phyloP scores from a whole-genome alignment of 352 stramenopile genomes.

The Globisporangium canariense region DNA sequence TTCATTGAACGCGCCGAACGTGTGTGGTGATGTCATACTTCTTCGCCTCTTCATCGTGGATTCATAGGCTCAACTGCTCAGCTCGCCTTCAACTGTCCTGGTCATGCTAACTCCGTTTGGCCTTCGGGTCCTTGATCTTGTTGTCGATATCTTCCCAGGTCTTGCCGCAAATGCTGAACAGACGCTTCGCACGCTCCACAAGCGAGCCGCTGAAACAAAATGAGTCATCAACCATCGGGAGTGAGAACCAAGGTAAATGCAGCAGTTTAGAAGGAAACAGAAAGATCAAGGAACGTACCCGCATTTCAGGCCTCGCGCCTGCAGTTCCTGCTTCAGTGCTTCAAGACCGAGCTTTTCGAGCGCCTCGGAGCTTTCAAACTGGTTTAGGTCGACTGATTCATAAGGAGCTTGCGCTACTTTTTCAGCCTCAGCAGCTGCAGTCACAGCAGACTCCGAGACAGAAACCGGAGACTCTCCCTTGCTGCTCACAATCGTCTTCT shows the following conservation, averaged over 20 bases:
- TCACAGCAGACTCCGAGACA: neutral
- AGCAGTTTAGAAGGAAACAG: neutral
- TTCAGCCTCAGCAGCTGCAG: neutral
- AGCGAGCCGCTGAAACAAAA: constrained; percentile 76
- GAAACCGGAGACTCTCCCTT: neutral
- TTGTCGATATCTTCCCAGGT: constrained; percentile 86
- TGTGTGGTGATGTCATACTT: too few relatives aligned
- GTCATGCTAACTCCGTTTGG: constrained; percentile 6
- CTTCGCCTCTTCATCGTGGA: neutral
- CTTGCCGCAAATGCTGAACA: constrained; percentile 93
- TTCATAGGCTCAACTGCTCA: neutral
- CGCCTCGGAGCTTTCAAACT: constrained; percentile 53
- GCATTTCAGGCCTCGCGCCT: constrained; percentile 94
- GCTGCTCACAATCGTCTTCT: neutral
- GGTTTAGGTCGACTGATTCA: constrained; percentile 45
- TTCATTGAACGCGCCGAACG: too few relatives aligned
- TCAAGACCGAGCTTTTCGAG: constrained; percentile 90
- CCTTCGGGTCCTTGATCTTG: constrained; percentile 70
- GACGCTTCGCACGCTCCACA: constrained; percentile 83
- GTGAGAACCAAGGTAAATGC: neutral
- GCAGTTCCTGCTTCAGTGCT: constrained; percentile 90
- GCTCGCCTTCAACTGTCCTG: neutral
- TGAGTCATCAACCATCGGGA: neutral
- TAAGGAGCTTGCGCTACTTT: constrained; percentile 4
- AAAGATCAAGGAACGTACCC: constrained; percentile 53